phyloP scores from a whole-genome alignment of 148 eudicot species.

The Bassia scoparia region DNA sequence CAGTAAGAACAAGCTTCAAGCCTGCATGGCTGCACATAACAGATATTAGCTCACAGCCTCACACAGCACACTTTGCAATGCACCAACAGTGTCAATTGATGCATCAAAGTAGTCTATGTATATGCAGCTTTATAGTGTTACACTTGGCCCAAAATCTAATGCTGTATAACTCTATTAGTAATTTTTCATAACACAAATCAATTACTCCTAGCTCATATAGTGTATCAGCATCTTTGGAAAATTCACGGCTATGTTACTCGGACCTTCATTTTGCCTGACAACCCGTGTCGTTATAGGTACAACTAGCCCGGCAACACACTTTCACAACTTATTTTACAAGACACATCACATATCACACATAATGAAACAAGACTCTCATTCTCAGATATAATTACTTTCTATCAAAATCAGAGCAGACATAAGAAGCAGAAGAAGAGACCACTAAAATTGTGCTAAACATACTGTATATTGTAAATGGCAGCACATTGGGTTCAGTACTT shows the following conservation, averaged over 20 bases:
- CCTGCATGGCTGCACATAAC: too few species aligned
- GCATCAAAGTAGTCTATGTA: neutral
- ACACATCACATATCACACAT: too few species aligned
- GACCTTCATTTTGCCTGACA: too few species aligned
- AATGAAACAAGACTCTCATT: too few species aligned
- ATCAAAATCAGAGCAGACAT: neutral
- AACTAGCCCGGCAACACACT: too few species aligned
- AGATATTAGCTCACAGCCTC: neutral
- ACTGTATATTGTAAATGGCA: conserved; percentile 17
- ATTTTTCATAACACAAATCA: too few species aligned
- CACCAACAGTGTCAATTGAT: neutral
- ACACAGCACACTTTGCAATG: neutral
- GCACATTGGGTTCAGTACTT: conserved; percentile 24
- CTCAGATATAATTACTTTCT: neutral
- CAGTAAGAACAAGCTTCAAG: neutral
- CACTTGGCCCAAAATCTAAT: neutral
- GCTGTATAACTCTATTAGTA: neutral
- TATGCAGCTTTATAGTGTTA: neutral
- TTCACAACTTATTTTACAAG: too few species aligned
- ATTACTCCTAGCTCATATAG: too few species aligned
- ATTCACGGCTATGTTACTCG: too few species aligned
- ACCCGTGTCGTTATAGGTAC: too few species aligned
- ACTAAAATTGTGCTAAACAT: conserved; percentile 13
- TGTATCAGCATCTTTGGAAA: too few species aligned
- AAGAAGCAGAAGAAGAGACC: conserved; percentile 18